phyloP scores from a whole-genome alignment of 768 basidiomycete genomes.

The Mycena floridula region DNA sequence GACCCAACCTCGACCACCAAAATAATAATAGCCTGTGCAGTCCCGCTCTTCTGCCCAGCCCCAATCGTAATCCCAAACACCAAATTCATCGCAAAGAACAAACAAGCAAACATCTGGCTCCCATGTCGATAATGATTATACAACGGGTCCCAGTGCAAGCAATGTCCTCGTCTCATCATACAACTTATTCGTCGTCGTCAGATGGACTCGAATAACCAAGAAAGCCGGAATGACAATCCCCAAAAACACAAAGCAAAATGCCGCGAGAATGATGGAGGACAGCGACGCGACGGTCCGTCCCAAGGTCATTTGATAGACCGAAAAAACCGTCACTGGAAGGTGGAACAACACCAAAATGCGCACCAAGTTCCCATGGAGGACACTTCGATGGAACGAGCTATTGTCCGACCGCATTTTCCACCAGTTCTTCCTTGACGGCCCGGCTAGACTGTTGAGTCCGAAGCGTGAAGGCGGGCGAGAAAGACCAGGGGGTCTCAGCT shows the following conservation, averaged over 20 bases:
- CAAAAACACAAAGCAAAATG: conserved; percentile 72
- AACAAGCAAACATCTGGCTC: conserved; percentile 80
- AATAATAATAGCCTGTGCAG: conserved; percentile 86
- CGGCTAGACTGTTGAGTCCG: conserved; percentile 11
- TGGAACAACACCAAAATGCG: conserved; percentile 91
- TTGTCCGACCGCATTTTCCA: conserved; percentile 53
- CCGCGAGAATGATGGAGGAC: conserved; percentile 71
- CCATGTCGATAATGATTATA: conserved; percentile 94
- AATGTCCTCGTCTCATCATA: conserved; percentile 94
- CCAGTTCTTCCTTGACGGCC: conserved; percentile 32
- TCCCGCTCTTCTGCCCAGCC: conserved; percentile 84
- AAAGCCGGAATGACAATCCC: conserved; percentile 73
- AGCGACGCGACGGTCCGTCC: conserved; percentile 43
- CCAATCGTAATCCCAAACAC: conserved; percentile 82
- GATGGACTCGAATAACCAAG: conserved; percentile 70
- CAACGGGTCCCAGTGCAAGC: conserved; percentile 81
- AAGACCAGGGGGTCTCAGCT: conserved; percentile 16
- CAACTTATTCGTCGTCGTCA: conserved; percentile 81
- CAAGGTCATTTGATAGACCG: conserved; percentile 78
- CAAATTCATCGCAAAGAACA: conserved; percentile 79
- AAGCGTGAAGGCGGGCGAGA: conserved; percentile 20
- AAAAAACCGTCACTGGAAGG: conserved; percentile 89
- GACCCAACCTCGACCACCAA: conserved; percentile 83
- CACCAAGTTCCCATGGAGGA: conserved; percentile 86
- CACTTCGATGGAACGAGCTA: conserved; percentile 74